Percentiles rank a stretch among this genome's conserved stretches.
Conservation (phyloP, 768 basidiomycete species). For the Mycena indigotica region DNA sequence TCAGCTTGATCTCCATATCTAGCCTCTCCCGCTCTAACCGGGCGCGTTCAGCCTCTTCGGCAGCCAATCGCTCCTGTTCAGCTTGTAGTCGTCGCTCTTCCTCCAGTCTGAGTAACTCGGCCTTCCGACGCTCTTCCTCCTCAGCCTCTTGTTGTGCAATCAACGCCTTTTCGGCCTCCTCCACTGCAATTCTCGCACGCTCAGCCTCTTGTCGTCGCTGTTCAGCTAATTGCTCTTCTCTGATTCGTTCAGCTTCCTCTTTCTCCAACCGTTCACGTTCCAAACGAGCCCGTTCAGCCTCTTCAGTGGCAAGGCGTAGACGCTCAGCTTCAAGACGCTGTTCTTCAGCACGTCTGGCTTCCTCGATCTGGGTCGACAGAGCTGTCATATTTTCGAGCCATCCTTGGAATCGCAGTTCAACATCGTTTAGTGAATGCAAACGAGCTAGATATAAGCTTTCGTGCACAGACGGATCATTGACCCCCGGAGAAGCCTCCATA, state of each 20-base stretch:
- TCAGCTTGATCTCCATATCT: slow-evolving; percentile 24
- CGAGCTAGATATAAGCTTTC: slow-evolving; percentile 54
- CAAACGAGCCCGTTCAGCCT: slow-evolving; percentile 36
- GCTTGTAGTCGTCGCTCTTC: slow-evolving; percentile 28
- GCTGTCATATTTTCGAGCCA: slow-evolving; percentile 51
- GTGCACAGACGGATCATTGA: slow-evolving; percentile 46
- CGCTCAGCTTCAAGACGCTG: slow-evolving; percentile 41
- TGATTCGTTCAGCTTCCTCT: slow-evolving; percentile 37
- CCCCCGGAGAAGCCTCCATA: slow-evolving; percentile 53
- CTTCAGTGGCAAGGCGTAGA: slow-evolving; percentile 33
- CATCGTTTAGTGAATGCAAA: slow-evolving; percentile 50
- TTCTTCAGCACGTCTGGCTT: slow-evolving; percentile 45
- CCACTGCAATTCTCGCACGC: slow-evolving; percentile 20
- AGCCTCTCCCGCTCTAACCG: slow-evolving; percentile 19
- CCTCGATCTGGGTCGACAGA: slow-evolving; percentile 43
- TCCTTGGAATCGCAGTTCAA: slow-evolving; percentile 46
- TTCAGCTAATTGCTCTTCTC: slow-evolving; percentile 26
- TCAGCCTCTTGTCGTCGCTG: slow-evolving; percentile 38
- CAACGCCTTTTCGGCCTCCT: slow-evolving; percentile 15
- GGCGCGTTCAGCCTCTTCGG: slow-evolving; percentile 23
- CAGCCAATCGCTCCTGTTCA: slow-evolving; percentile 23
- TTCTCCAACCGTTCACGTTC: slow-evolving; percentile 36
- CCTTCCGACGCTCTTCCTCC: slow-evolving; percentile 15
- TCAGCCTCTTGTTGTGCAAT: slow-evolving; percentile 14
- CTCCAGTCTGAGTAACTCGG: slow-evolving; percentile 20